These are phyloP conservation scores for Backusella sp. DNA, from an alignment of 192 early-diverging fungal species.

Conservation along the genomic window DNA sequence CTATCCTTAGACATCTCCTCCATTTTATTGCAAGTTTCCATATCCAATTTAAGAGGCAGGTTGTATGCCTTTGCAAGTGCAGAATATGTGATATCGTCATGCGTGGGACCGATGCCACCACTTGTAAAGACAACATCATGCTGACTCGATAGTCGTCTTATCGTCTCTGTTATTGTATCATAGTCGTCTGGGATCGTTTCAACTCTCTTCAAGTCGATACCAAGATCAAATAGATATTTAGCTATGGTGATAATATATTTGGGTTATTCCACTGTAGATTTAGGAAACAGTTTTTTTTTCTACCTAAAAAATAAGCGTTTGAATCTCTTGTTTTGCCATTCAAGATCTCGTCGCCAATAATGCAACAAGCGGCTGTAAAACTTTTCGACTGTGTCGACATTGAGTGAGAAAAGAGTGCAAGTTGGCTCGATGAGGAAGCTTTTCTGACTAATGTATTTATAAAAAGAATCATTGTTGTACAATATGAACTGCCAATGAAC, in stretches of 20 bases:
- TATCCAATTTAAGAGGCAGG: conserved; percentile 46
- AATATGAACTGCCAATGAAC: neutral
- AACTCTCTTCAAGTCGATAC: conserved; percentile 57
- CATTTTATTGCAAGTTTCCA: conserved; percentile 58
- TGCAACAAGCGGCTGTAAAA: conserved; percentile 49
- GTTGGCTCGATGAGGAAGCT: neutral
- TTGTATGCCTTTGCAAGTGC: conserved; percentile 61
- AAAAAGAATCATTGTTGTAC: neutral
- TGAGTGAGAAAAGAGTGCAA: neutral
- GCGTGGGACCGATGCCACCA: conserved; percentile 69
- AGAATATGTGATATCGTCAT: conserved; percentile 68
- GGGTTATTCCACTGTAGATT: neutral
- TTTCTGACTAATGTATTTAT: neutral
- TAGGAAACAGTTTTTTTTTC: neutral
- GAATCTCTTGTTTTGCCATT: conserved; percentile 68
- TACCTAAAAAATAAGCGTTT: conserved; percentile 56
- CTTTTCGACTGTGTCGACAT: neutral
- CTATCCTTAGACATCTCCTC: conserved; percentile 15
- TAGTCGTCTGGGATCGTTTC: conserved; percentile 56
- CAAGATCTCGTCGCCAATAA: conserved; percentile 77
- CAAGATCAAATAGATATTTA: conserved; percentile 56
- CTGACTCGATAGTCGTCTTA: conserved; percentile 44
- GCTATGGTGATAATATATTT: conserved; percentile 32
- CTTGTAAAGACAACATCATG: conserved; percentile 67
- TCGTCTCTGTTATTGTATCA: conserved; percentile 42